Base-by-base conservation (phyloP, 768 basidiomycete genomes). In the Mycena chlorophos region DNA sequence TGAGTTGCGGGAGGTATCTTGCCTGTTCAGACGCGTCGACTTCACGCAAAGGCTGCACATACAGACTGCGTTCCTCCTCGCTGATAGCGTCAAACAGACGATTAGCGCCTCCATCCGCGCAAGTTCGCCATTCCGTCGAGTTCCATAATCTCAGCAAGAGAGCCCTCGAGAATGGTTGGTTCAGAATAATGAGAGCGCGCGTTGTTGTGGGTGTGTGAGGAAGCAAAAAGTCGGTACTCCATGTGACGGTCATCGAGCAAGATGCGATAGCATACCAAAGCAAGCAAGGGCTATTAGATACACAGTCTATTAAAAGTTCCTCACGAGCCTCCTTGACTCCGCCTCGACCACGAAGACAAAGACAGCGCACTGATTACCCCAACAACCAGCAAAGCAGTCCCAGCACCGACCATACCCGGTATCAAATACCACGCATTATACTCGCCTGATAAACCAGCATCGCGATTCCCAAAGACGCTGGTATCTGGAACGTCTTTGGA, bases 21-120 rank as follows among this genome's bases (percentile, higher is more conserved):
- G 43, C 17, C 49, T 34, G 39, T 28, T 31, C 30, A 22, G 53
- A 47, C 43, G 50, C 37, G 25, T 49, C 51, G 54, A 31, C 60
- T 25, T 39, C 64, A 56, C 38, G 27, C 26, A 45, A 37, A 45
- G 52, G 3, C 39, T 46, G 50, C 63, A 54, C 52, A 59, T 55
- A 51, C 57, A 55, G 52, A 47, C 47, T 19, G 20, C 63, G 63
- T 39, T 65, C 52, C 19, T 67, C 57, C 19, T 66, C 56, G 40
- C 40, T 58, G 57, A 73, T 70, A 8, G 62, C 62, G 63, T 97
- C 94, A 61, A 85, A 81, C 27, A 98, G 70, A 16, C 89, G 80
- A 69, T 96, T 96, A 6, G 89, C 90, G 23, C 93, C 93, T 27
- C 93, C 93, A 62, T 96, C 93, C 2, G 93, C 93, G 66, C 92